Base-by-base conservation (phyloP, 805 yeast genomes). In the Jamesozyma spencerorum region DNA sequence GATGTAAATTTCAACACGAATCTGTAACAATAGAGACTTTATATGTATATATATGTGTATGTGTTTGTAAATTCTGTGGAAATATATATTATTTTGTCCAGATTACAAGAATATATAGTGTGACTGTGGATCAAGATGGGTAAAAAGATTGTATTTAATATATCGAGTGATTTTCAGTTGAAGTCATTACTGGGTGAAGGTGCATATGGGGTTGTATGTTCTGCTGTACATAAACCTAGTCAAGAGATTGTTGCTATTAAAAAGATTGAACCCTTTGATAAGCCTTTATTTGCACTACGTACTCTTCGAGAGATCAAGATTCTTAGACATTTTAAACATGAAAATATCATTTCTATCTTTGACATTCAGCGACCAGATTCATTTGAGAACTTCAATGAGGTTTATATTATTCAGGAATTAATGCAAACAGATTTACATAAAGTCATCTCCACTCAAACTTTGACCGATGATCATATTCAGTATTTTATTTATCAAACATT, bases 191-290 rank as follows among this genome's bases (percentile, higher is more conserved):
- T 90, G 2, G 97, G 97, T 7, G 95, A 87, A 62, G 97, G 97
- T 15, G 97, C 97, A 0, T 90, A 90, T 57, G 97, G 97, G 5
- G 78, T 88, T 11, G 97, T 90, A 10, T 79, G 96, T 60, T 77
- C 90, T 10, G 97, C 97, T 0, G 64, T 79, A 10, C 95, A 90
- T 62, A 75, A 76, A 54, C 95, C 95, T 5, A 75, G 92, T 1
- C 81, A 81, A 40, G 88, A 82, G 50, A 77, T 77, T 47, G 97
- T 90, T n/a, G 97, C 97, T 31, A 87, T 90, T 55, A 90, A 90
- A 63, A 90, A 88, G 64, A 86, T 90, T 48, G 83, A 82, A 56
- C 97, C 97, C 11, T 90, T 90, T 57, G 94, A 82, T 51, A 74
- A 94, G 46, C 74, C 90, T 37, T 76, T 90, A 79, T 82, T 88